Base-by-base conservation (phyloP, 2,329 filamentous ascomycete species). In the Neurospora sp. region DNA sequence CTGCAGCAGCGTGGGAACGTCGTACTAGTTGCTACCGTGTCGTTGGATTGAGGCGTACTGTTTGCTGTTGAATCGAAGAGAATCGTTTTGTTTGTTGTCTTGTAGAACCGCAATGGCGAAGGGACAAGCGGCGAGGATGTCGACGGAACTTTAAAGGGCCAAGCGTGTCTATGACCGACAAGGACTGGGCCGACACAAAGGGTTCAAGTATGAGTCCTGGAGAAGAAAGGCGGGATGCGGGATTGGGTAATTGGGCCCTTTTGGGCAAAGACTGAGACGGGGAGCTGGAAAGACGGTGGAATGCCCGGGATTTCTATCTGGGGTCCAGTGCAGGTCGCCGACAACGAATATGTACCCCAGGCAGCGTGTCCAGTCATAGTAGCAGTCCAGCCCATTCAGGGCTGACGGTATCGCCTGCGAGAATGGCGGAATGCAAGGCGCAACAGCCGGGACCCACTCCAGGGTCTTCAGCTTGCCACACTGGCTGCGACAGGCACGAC, bases 401-500 rank as follows among this genome's bases (percentile, higher is more conserved):
- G 71, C 71, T 77, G 75, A 77, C 75, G 75, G 71, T 73, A 77
- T 74, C 73, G 70, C 66, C 70, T 68, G 68, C 69, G 52, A 36
- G 33, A 70, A 76, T 76, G 73, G 74, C 74, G 75, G 72, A 70
- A 71, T 67, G 46, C 11, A 57, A 57, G 46, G 46, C 46, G 46
- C 46, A 57, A 57, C 46, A 57, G 46, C 46, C 19, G 46, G 41
- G 23, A 57, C 46, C 46, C 46, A 28, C 46, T 28, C 19, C 46
- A 57, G 46, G 46, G 19, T 57, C 46, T 15, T 4, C 43, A 15
- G 46, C 46, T 57, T 57, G 46, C 46, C 46, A 57, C 46, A 33
- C 46, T 33, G 28, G 28, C 28, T 33, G 28, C 28, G 28, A 57
- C 46, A 57, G 52, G 52, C 23, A 28, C 52, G 23, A 62, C 23